Evolutionary conservation across 176 grass and related monocot genomes (phyloP).

Genomic region (Triticum dicoccoides): DNA sequence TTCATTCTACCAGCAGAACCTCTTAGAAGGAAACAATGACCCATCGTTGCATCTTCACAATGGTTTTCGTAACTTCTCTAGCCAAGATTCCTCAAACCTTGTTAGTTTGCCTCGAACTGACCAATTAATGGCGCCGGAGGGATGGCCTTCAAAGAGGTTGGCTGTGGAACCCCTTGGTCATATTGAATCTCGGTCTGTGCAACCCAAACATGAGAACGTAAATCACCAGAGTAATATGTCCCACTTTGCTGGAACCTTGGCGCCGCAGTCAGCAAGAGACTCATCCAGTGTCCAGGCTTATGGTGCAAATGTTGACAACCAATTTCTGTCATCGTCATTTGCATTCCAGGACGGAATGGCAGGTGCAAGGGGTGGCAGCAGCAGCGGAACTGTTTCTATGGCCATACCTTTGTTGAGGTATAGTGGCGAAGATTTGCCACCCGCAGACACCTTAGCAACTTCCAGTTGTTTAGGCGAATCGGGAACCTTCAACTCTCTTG

Average conservation of each 20-base stretch:
- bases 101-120: conserved; percentile 52
- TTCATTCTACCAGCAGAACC: conserved; percentile 52
- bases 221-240: conserved; percentile 36
- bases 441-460: conserved; percentile 51
- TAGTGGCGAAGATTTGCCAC: conserved; percentile 52
- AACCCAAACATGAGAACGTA: conserved; percentile 42
- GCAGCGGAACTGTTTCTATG: conserved; percentile 48
- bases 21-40: conserved; percentile 48
- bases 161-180: conserved; percentile 54
- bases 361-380: conserved; percentile 36
- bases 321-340: conserved; percentile 60
- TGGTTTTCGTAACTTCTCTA: conserved; percentile 61
- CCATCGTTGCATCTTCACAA: conserved; percentile 54
- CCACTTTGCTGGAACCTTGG: conserved; percentile 48
- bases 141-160: conserved; percentile 81
- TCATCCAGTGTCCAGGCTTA: conserved; percentile 54
- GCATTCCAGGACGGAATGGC: conserved; percentile 50
- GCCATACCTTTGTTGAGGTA: conserved; percentile 69
- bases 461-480: conserved; percentile 70
- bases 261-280: conserved; percentile 46
- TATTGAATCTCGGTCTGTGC: conserved; percentile 42
- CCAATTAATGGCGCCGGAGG: conserved; percentile 50
- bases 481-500: conserved; percentile 49
- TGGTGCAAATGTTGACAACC: conserved; percentile 52
- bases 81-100: conserved; percentile 60